Conservation (phyloP, 2,329 filamentous ascomycete genomes). For the Rhytidhysteron rufulum region DNA sequence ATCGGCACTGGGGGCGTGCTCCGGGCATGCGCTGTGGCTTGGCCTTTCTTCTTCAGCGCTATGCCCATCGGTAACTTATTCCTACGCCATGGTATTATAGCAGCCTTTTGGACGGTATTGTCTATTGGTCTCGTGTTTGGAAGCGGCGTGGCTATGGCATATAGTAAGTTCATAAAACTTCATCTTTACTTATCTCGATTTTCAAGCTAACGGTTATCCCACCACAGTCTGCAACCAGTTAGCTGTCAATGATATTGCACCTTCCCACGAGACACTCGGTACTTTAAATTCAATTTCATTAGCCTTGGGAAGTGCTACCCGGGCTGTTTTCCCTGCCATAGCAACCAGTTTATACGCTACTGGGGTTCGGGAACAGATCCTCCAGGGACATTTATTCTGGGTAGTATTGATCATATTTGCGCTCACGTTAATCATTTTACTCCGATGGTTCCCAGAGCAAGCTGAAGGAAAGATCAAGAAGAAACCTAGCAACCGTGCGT, state of each 20-base stretch:
- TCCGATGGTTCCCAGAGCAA: slow-evolving; percentile 20
- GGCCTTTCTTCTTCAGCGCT: slow-evolving; percentile 61
- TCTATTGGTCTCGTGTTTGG: slow-evolving; percentile 51
- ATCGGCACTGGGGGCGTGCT: slow-evolving; percentile 66
- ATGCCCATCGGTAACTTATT: slow-evolving; percentile 56
- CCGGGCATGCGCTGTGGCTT: slow-evolving; percentile 53
- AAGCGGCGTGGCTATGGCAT: slow-evolving; percentile 63
- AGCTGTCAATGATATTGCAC: slow-evolving; percentile 69
- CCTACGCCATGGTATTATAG: slow-evolving; percentile 43
- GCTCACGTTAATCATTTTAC: slow-evolving; percentile 2
- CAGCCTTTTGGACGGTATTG: slow-evolving; percentile 56
- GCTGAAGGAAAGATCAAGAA: slow-evolving; percentile 13
- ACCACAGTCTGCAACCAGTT: slow-evolving; percentile 60
- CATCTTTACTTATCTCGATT: background rate
- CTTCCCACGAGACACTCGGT: slow-evolving; percentile 60
- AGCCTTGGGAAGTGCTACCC: slow-evolving; percentile 57
- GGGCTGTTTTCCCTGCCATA: slow-evolving; percentile 63
- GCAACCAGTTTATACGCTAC: slow-evolving; percentile 66
- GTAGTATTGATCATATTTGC: slow-evolving; percentile 45
- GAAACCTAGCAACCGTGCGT: background rate
- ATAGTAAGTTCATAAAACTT: slow-evolving; percentile 45
- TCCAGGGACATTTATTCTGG: slow-evolving; percentile 65
- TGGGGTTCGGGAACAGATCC: slow-evolving; percentile 59
- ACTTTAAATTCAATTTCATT: slow-evolving; percentile 69
- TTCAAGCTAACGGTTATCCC: background rate